phyloP scores from a whole-genome alignment of 371 early-diverging fungal genomes.

The Actinomucor elegans region DNA sequence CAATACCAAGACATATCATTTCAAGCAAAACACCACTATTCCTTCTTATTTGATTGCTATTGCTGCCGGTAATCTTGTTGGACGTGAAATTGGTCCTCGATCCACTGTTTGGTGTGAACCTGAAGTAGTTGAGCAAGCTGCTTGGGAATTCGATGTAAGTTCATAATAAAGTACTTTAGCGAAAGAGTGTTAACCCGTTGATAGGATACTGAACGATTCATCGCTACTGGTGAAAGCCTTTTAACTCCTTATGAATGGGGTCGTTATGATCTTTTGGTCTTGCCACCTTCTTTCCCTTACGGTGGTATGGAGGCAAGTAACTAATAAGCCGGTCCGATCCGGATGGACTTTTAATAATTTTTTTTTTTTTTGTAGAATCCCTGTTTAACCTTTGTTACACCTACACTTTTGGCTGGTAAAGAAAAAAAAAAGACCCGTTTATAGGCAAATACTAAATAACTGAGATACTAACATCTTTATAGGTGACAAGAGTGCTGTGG shows the following conservation, averaged over 20 bases:
- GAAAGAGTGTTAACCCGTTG: not conserved
- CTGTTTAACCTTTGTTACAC: constrained; percentile 87
- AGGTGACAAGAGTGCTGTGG: constrained; percentile 88
- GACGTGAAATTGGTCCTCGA: constrained; percentile 84
- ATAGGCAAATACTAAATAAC: not conserved
- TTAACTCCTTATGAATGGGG: constrained; percentile 96
- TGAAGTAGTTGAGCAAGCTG: constrained; percentile 85
- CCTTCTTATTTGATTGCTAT: constrained; percentile 95
- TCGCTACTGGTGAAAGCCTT: constrained; percentile 80
- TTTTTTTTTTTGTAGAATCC: constrained; percentile 67
- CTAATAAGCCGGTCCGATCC: constrained; percentile 13
- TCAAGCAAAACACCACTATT: constrained; percentile 73
- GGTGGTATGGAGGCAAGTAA: constrained; percentile 91
- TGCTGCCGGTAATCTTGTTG: constrained; percentile 85
- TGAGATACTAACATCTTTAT: not conserved
- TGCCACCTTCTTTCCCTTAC: constrained; percentile 85
- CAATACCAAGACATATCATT: constrained; percentile 58
- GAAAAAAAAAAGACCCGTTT: not conserved
- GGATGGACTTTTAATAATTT: constrained; percentile 1
- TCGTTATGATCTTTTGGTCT: constrained; percentile 90
- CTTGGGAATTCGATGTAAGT: constrained; percentile 86
- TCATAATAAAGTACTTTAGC: not conserved
- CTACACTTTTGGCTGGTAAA: constrained; percentile 84
- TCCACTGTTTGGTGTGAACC: constrained; percentile 96
- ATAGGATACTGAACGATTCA: constrained; percentile 84